phyloP scores from a whole-genome alignment of 192 early-diverging fungal genomes.

The Umbelopsis vinacea region DNA sequence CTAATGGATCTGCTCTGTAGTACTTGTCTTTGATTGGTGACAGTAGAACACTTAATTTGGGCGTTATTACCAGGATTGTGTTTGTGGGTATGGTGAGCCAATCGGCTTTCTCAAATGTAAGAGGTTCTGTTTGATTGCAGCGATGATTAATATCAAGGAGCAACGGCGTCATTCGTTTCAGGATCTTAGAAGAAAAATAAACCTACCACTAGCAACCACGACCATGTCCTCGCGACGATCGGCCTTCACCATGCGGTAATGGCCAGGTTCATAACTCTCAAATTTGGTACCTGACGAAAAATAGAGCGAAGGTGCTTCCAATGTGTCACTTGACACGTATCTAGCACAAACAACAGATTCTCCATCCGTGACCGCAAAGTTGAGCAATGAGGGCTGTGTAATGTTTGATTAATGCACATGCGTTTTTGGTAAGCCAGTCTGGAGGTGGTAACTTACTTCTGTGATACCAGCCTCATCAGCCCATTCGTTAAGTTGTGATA shows the following conservation, averaged over 20 bases:
- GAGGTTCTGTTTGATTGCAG: slow-evolving; percentile 55
- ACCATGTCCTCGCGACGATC: slow-evolving; percentile 82
- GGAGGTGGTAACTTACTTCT: slow-evolving; percentile 28
- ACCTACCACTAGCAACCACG: slow-evolving; percentile 64
- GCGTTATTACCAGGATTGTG: slow-evolving; percentile 74
- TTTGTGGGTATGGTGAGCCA: slow-evolving; percentile 83
- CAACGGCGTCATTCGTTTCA: no score
- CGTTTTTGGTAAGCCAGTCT: background rate
- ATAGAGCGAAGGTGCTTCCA: slow-evolving; percentile 76
- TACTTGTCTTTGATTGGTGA: slow-evolving; percentile 76
- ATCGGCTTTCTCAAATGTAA: slow-evolving; percentile 81
- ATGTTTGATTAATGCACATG: background rate
- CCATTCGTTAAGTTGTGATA: slow-evolving; percentile 75
- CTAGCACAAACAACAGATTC: slow-evolving; percentile 75
- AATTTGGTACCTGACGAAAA: slow-evolving; percentile 82
- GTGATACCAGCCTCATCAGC: slow-evolving; percentile 63
- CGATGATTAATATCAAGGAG: background rate
- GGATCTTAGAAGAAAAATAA: background rate
- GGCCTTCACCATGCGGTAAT: slow-evolving; percentile 74
- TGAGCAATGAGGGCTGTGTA: slow-evolving; percentile 67
- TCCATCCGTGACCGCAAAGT: slow-evolving; percentile 86
- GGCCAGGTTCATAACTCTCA: slow-evolving; percentile 62
- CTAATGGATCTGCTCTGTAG: slow-evolving; percentile 47
- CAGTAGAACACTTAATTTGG: slow-evolving; percentile 74
- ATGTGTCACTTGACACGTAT: slow-evolving; percentile 69